Conservation (phyloP, 2,329 filamentous ascomycete species). For the Microsporum audouinii region DNA sequence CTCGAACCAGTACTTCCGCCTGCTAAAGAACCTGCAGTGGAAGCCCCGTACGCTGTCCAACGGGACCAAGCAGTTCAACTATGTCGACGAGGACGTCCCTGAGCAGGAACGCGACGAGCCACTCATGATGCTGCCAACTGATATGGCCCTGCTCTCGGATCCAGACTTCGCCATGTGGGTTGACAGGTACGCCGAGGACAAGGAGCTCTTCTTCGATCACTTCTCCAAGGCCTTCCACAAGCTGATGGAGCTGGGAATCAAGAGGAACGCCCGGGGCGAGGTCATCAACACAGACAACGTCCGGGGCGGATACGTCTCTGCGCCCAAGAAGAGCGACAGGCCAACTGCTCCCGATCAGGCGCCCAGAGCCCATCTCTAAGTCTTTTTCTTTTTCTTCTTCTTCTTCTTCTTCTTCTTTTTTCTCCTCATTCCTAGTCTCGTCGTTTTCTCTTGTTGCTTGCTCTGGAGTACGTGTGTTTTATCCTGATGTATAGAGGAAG, state of each 20-base stretch:
- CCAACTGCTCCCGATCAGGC: slow-evolving; percentile 16
- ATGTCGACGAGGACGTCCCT: slow-evolving; percentile 44
- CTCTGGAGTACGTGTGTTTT: not conserved
- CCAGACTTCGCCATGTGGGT: slow-evolving; percentile 45
- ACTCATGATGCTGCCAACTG: slow-evolving; percentile 57
- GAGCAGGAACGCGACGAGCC: slow-evolving; percentile 38
- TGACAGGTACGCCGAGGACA: slow-evolving; percentile 48
- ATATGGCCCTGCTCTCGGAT: slow-evolving; percentile 48
- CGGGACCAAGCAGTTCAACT: slow-evolving; percentile 48
- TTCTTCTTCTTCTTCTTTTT: not conserved
- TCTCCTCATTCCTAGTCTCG: not conserved
- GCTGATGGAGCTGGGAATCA: slow-evolving; percentile 50
- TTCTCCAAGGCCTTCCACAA: slow-evolving; percentile 50
- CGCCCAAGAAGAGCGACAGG: slow-evolving; percentile 45
- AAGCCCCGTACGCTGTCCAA: slow-evolving; percentile 43
- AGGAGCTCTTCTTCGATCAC: slow-evolving; percentile 51
- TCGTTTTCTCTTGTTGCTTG: not conserved
- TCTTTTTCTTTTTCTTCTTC: not conserved
- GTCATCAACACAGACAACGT: slow-evolving; percentile 48
- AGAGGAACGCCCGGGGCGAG: slow-evolving; percentile 42
- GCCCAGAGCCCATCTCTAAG: not conserved
- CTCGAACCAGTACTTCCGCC: slow-evolving; percentile 47
- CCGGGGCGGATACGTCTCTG: slow-evolving; percentile 45
- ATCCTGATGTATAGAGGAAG: not conserved
- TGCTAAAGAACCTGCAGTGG: slow-evolving; percentile 44